Evolutionary conservation across 73 alveolate species (phyloP).

Genomic region (Strombidium stylifer): DNA sequence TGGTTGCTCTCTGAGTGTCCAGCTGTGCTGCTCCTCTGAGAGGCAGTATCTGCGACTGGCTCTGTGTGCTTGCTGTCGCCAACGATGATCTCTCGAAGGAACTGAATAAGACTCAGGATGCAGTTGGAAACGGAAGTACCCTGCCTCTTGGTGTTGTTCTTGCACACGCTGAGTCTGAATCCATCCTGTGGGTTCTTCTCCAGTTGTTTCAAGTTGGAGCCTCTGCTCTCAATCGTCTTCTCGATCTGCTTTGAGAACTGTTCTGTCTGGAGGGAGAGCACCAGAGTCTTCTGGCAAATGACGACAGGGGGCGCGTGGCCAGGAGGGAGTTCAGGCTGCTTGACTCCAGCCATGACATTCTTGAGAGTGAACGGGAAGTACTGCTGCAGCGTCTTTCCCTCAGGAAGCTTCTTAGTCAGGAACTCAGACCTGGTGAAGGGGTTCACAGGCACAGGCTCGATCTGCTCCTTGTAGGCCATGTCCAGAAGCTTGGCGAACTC

Average conservation of each 20-base stretch:
- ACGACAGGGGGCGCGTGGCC: constrained; percentile 51
- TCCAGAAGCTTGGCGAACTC: constrained; percentile 42
- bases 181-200: constrained; percentile 46
- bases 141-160: constrained; percentile 19
- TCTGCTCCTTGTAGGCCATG: constrained; percentile 52
- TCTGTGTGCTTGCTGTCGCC: too few species aligned
- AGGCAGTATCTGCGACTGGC: too few species aligned
- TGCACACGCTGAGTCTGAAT: constrained; percentile 27
- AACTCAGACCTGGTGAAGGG: constrained; percentile 18
- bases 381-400: constrained; percentile 22
- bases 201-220: constrained; percentile 12
- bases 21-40: too few species aligned
- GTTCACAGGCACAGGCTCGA: constrained; percentile 47
- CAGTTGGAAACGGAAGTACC: constrained; percentile 27
- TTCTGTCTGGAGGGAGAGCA: constrained; percentile 39
- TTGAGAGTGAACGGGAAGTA: constrained; percentile 38
- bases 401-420: constrained; percentile 20
- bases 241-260: constrained; percentile 23
- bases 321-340: constrained; percentile 36
- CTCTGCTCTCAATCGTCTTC: constrained; percentile 25
- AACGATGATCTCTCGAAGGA: too few species aligned
- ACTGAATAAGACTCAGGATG: background rate
- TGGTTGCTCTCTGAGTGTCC: too few species aligned
- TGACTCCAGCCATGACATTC: background rate
- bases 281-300: constrained; percentile 36